Percentiles rank a stretch among this genome's conserved stretches.
These are phyloP conservation scores for Populus davidiana DNA, from an alignment of 345 rosid species.

Conservation along the genomic window DNA sequence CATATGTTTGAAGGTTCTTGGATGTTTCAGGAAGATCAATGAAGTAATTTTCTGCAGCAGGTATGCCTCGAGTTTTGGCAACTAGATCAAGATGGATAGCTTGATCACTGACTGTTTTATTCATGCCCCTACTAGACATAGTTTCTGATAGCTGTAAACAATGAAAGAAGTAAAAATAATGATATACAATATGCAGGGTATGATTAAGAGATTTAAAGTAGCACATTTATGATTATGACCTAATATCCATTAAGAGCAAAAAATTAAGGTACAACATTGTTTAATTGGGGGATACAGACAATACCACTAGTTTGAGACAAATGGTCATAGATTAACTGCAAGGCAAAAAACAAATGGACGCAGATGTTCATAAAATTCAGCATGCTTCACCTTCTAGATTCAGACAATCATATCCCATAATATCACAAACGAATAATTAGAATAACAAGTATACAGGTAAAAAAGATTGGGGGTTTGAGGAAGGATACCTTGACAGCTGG, in stretches of 20 bases:
- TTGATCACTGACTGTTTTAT: constrained; percentile 91
- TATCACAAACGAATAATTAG: not conserved
- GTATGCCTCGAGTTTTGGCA: constrained; percentile 72
- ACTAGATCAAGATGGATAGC: constrained; percentile 94
- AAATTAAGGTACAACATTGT: not conserved
- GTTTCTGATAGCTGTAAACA: constrained; percentile 68
- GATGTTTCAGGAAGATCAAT: constrained; percentile 74
- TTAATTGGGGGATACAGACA: not conserved
- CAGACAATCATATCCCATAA: too few relatives aligned
- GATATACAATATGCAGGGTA: not conserved
- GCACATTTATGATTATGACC: not conserved
- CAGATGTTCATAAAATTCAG: not conserved
- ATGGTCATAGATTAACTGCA: not conserved
- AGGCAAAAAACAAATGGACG: not conserved
- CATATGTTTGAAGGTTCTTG: constrained; percentile 68
- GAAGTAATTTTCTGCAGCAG: constrained; percentile 78
- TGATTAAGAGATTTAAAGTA: not conserved
- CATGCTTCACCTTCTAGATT: not conserved
- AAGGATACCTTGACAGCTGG: constrained; percentile 81
- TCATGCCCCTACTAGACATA: constrained; percentile 75
- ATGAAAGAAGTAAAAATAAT: not conserved
- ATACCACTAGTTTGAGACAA: not conserved
- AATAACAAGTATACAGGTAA: not conserved
- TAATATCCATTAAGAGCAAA: not conserved
- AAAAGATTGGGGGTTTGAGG: not conserved